Base-by-base conservation (phyloP, 192 early-diverging fungal species). In the Borealophlyctis nickersoniae region DNA sequence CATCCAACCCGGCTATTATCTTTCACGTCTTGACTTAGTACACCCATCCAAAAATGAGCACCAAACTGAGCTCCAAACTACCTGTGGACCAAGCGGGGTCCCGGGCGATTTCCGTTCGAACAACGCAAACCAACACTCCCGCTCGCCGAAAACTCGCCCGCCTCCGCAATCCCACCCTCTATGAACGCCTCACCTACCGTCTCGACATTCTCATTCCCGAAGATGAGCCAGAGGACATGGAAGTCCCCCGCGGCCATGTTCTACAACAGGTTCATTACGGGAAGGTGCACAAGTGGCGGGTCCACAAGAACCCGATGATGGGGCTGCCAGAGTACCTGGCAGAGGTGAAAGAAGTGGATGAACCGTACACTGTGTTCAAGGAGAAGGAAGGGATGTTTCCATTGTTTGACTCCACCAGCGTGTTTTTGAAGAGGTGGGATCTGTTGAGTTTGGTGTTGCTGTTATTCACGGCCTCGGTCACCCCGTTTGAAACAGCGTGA, bases 401-500 rank as follows among this genome's bases (percentile, higher is more conserved):
- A 14, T 28, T 75, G 0, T 65, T 76, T 19, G 80, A 81, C 33
- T 33, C 65, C 3, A 67, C 51, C 39, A 39, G 51, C 13, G 58
- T 50, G 51, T 81, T 81, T 56, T 30, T 81, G 29, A 78, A 73
- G 52, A 22, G 66, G 22, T 81, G 80, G 80, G 80, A 81, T 72
- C 49, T 68, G 56, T 60, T 81, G n/a, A 63, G 74, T 23, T 35
- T 81, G 49, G 19, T 74, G 7, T 49, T 81, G 51, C 60, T 81
- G n/a, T 53, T 81, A n/a, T 81, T 74, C 50, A 81, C 80, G 7
- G 80, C 80, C 3, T 67, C 67, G 23, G 73, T 77, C 7, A 81
- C 80, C 14, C 80, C 80, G 4, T 81, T 72, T 45, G 76, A 81
- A 61, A 77, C 75, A 24, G 80, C 80, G 78, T 80, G 65, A 69